Percentiles rank a stretch among this genome's conserved stretches.
Evolutionary conservation across 1,284 basidiomycete species (phyloP).

Genomic region (Microbotryomycetes sp.): DNA sequence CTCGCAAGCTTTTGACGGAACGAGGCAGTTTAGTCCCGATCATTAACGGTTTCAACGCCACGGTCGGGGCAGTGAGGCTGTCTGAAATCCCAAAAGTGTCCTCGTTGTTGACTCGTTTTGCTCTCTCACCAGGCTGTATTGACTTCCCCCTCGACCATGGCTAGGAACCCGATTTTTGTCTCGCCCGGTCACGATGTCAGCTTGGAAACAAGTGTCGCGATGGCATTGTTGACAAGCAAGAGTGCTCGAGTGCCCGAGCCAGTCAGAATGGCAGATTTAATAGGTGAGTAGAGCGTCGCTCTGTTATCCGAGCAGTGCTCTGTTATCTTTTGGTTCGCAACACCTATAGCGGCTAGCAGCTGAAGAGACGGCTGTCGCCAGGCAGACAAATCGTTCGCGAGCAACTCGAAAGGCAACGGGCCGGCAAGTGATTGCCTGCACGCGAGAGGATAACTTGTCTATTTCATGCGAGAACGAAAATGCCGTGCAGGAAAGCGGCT

Average conservation of each 20-base stretch:
- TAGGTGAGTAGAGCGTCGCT: too few species aligned
- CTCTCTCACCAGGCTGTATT: slow-evolving; percentile 28
- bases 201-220: slow-evolving; percentile 28
- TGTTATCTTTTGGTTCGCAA: neutral
- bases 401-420: neutral
- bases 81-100: neutral
- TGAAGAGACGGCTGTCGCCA: neutral
- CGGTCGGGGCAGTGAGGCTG: neutral
- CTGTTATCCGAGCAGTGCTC: too few species aligned
- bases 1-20: slow-evolving; percentile 19
- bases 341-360: neutral
- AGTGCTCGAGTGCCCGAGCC: slow-evolving; percentile 36
- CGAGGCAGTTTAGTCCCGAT: slow-evolving; percentile 36
- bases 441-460: neutral
- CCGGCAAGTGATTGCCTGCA: neutral
- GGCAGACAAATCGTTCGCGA: neutral
- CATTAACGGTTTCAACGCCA: neutral
- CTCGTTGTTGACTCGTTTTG: neutral
- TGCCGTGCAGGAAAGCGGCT: too few species aligned
- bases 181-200: slow-evolving; percentile 36
- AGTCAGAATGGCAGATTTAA: slow-evolving; percentile 34
- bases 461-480: too few species aligned
- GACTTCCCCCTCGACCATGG: slow-evolving; percentile 19
- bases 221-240: slow-evolving; percentile 30
- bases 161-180: slow-evolving; percentile 36